Evolutionary conservation across 2,329 filamentous ascomycete species (phyloP).

Genomic region (Pleurostoma richardsiae): DNA sequence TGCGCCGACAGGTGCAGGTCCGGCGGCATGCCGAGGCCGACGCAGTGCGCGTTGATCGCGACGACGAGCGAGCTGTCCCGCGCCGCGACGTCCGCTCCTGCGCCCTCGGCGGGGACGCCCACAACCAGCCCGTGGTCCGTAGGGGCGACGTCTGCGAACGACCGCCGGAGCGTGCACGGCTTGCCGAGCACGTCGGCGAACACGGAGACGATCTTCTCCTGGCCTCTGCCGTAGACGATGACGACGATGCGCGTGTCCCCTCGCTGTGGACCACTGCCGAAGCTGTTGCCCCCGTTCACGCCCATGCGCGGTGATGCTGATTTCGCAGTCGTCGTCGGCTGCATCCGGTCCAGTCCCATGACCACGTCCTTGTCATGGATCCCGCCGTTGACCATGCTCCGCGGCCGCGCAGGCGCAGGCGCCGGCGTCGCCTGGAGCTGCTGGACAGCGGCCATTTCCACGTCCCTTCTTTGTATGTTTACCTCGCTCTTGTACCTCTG

Average conservation of each 20-base stretch:
- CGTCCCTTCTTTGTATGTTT: not conserved
- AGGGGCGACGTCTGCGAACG: constrained; percentile 47
- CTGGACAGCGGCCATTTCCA: constrained; percentile 12
- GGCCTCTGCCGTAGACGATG: constrained; percentile 65
- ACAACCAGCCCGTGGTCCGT: constrained; percentile 61
- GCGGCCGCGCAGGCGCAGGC: constrained; percentile 14
- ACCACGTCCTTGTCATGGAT: constrained; percentile 25
- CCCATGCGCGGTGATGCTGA: constrained; percentile 9
- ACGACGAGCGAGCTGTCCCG: constrained; percentile 57
- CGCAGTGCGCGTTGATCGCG: constrained; percentile 71
- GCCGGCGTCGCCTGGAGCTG: constrained; percentile 15
- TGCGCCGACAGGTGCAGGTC: constrained; percentile 58
- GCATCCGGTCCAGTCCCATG: constrained; percentile 14
- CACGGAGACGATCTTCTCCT: constrained; percentile 68
- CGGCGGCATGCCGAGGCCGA: constrained; percentile 65
- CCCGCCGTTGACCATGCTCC: constrained; percentile 14
- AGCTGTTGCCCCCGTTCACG: constrained; percentile 29
- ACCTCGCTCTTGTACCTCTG: too few relatives aligned
- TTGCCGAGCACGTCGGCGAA: constrained; percentile 79
- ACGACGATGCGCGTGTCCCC: constrained; percentile 57
- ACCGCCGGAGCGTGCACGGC: constrained; percentile 54
- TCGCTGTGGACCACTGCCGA: constrained; percentile 39
- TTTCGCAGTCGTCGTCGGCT: constrained; percentile 17
- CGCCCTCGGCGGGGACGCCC: constrained; percentile 54
- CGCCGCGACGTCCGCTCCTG: constrained; percentile 52